phyloP scores from a whole-genome alignment of 495 filamentous ascomycete genomes.

The Podospora anserina region DNA sequence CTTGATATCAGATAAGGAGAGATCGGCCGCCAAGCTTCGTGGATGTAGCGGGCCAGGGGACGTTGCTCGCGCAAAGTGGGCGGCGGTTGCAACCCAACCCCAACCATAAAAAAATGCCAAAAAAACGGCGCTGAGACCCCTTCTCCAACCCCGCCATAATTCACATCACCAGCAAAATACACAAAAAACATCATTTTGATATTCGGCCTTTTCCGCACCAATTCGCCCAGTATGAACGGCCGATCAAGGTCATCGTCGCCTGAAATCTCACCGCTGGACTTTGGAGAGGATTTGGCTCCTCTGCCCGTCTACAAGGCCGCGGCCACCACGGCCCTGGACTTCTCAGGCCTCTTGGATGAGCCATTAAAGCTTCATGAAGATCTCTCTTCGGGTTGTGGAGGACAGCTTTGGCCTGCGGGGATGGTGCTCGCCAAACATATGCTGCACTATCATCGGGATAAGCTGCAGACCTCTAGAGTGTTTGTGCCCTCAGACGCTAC shows the following conservation, averaged over 20 bases:
- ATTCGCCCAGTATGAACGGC: neutral
- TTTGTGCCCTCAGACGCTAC: slow-evolving; percentile 45
- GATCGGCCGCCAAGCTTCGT: neutral
- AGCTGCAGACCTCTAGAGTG: slow-evolving; percentile 67
- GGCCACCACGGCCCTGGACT: slow-evolving; percentile 59
- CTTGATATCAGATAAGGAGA: neutral
- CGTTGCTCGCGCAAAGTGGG: neutral
- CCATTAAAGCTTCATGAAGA: slow-evolving; percentile 81
- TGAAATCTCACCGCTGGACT: slow-evolving; percentile 47
- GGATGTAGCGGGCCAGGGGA: slow-evolving; percentile 1
- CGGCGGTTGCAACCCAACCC: neutral
- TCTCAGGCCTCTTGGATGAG: slow-evolving; percentile 65
- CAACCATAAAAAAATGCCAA: neutral
- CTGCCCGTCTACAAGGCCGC: slow-evolving; percentile 63
- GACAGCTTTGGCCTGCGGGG: slow-evolving; percentile 90
- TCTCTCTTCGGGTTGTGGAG: slow-evolving; percentile 81
- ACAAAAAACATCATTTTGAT: neutral
- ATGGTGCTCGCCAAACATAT: slow-evolving; percentile 83
- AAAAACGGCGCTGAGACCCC: neutral
- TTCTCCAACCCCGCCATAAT: neutral
- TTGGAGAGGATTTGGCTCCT: slow-evolving; percentile 67
- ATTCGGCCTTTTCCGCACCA: neutral
- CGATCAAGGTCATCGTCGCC: slow-evolving; percentile 29
- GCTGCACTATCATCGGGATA: slow-evolving; percentile 61
- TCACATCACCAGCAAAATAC: neutral